A percentile compares a stretch with the other conserved stretches of the same genome.
Evolutionary conservation across 768 basidiomycete species (phyloP).

Genomic region (Sarcodon sp.): DNA sequence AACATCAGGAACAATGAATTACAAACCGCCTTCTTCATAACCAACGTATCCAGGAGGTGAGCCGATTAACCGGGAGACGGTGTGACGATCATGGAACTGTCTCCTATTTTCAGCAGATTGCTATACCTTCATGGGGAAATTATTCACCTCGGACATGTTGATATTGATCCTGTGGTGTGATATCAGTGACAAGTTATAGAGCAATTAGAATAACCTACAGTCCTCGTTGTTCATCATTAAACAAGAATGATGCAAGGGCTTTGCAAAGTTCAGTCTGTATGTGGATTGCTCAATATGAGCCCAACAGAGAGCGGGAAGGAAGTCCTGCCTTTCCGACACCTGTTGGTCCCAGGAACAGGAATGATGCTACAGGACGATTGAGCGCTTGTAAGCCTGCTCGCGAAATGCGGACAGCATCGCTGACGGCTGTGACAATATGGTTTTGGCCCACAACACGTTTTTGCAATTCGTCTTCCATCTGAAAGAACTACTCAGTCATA

Average conservation of each 20-base stretch:
- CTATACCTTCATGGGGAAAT: neutral
- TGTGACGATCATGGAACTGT: constrained; percentile 84
- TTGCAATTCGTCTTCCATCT: constrained; percentile 81
- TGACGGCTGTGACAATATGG: constrained; percentile 73
- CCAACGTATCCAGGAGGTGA: constrained; percentile 88
- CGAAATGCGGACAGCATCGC: constrained; percentile 87
- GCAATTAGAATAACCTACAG: constrained; percentile 35
- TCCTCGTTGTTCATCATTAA: constrained; percentile 79
- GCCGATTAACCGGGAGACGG: constrained; percentile 82
- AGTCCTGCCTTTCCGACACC: constrained; percentile 65
- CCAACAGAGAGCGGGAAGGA: neutral
- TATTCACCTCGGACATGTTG: constrained; percentile 74
- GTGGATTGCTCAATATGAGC: constrained; percentile 1
- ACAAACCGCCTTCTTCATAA: constrained; percentile 54
- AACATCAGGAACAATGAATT: constrained; percentile 6
- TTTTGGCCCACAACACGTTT: constrained; percentile 84
- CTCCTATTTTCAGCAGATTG: neutral
- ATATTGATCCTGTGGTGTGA: constrained; percentile 58
- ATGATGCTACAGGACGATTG: constrained; percentile 82
- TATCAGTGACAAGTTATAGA: neutral
- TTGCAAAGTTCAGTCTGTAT: constrained; percentile 80
- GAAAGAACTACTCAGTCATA: neutral
- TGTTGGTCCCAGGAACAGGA: constrained; percentile 83
- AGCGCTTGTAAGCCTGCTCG: constrained; percentile 85
- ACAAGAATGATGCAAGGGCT: constrained; percentile 78